Percentiles rank a stretch among this genome's conserved stretches.
These are phyloP conservation scores for sunflower (Helianthus annuus) DNA, from an alignment of 129 eudicot species.

Conservation along the genomic window HanXRQr2.0-SUNRISE NC_035445.2:121340093-121340592, in stretches of 20 bases:
- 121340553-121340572: conserved; percentile 34
- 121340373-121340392: conserved; percentile 31
- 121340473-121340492: conserved; percentile 24
- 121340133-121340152: not conserved
- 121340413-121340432: conserved; percentile 6
- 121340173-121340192: conserved; percentile 65
- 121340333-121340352: conserved; percentile 34
- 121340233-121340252: conserved; percentile 45
- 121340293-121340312: conserved; percentile 33
- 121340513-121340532: conserved; percentile 33
- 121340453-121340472: conserved; percentile 22
- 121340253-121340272: conserved; percentile 29
- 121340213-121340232: conserved; percentile 43
- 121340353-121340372: conserved; percentile 22
- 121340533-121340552: conserved; percentile 32
- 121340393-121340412: conserved; percentile 23
- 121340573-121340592: conserved; percentile 27
- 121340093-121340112: too few relatives aligned
- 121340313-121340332: conserved; percentile 39
- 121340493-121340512: conserved; percentile 34
- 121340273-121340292: conserved; percentile 30
- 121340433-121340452: conserved; percentile 24
- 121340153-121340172: conserved; percentile 81
- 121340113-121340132: too few relatives aligned
- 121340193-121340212: conserved; percentile 56